Base-by-base conservation (phyloP, 768 basidiomycete genomes). In the Russula earlei region DNA sequence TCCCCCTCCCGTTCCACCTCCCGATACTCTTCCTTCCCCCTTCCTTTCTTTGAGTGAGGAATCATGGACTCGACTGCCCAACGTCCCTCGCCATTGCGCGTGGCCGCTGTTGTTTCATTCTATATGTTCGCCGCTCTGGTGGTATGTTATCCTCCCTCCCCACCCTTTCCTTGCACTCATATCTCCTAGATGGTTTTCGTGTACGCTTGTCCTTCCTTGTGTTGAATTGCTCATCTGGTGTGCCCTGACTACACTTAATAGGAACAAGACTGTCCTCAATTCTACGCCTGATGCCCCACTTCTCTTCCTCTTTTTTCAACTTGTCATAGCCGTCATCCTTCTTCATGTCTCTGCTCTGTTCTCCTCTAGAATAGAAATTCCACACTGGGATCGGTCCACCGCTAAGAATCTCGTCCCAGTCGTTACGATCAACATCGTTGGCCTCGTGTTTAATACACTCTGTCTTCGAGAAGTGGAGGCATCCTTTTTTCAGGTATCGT, bases 401-500 rank as follows among this genome's bases (percentile, higher is more conserved):
- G 81, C 77, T 7, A 80, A 75, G 65, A 83, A 82, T 61, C 75
- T 86, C 5, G 60, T 77, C 2, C 82, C 84, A 3, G 80, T 86
- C 9, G 77, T 87, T 0, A 67, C 77, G 2, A 82, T 87, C 42
- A 86, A 87, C 63, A 79, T 86, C n/a, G 70, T 82, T 7, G 86
- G 87, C 1, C 74, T 91, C 4, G 78, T 86, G 1, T 88, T 89
- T 73, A 89, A 89, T 61, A 87, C 83, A 1, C 76, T 88, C 5
- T 90, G 88, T 64, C 72, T 90, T 51, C 77, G 85, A 25, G 82
- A 80, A 51, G 86, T 91, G 19, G 87, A 90, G 54, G 86, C 87
- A 2, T 82, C 83, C 0, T 91, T 85, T 68, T 91, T 88, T 69
- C 87, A 88, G 75, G 85, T 84, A 60, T 36, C 65, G 34, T 22